Percentiles rank a stretch among this genome's conserved stretches.
These are phyloP conservation scores for Umbelopsis sp. DNA, from an alignment of 192 early-diverging fungal genomes.

Conservation along the genomic window DNA sequence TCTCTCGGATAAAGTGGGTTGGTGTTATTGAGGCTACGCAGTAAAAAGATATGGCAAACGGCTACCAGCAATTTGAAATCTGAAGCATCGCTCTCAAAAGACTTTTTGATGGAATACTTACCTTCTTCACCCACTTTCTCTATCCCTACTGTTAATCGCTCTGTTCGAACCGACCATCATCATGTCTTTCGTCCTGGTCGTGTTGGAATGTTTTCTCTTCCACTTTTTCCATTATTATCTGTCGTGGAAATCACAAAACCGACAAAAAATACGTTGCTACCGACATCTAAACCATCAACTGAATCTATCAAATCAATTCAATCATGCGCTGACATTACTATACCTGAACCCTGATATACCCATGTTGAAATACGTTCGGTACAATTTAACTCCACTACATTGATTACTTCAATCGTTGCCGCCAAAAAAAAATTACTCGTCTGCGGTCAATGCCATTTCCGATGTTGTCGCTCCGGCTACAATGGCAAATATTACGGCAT, in stretches of 20 bases:
- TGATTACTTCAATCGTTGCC: constrained; percentile 17
- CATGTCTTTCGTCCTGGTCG: not conserved
- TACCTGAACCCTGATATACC: not conserved
- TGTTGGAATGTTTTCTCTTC: not conserved
- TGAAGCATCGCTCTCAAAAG: constrained; percentile 2
- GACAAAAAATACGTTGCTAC: not conserved
- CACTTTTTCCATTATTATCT: not conserved
- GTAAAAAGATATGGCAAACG: constrained; percentile 12
- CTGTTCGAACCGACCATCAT: not conserved
- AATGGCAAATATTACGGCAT: not conserved
- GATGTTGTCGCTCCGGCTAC: constrained; percentile 1
- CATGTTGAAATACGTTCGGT: constrained; percentile 14
- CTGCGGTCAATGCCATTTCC: constrained; percentile 13
- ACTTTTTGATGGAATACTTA: constrained; percentile 10
- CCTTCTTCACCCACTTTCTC: not conserved
- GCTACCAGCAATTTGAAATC: constrained; percentile 2
- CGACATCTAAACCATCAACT: not conserved
- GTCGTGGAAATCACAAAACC: not conserved
- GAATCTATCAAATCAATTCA: not conserved
- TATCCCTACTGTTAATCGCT: not conserved
- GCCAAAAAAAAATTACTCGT: constrained; percentile 1
- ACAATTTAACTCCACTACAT: constrained; percentile 35
- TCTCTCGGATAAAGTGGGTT: not conserved
- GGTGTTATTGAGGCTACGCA: not conserved
- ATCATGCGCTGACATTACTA: not conserved